A percentile compares a stretch with the other conserved stretches of the same genome.
These are phyloP conservation scores for Pseudogymnoascus sp. DNA, from an alignment of 2,329 filamentous ascomycete genomes.

Conservation along the genomic window DNA sequence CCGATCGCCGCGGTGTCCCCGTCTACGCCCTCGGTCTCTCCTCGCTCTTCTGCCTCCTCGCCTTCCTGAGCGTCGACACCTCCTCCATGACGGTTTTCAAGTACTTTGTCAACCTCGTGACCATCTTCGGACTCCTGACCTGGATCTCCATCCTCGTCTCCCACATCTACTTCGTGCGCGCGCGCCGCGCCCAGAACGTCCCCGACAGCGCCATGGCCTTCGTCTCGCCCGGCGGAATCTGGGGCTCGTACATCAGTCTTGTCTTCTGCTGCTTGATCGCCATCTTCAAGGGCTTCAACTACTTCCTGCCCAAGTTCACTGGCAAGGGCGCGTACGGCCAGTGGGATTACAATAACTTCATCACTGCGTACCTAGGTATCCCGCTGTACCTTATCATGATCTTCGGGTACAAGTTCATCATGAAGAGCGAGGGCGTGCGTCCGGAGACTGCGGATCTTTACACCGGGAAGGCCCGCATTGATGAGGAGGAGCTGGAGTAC, in stretches of 20 bases:
- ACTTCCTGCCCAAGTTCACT: conserved; percentile 46
- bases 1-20: conserved; percentile 49
- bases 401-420: conserved; percentile 43
- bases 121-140: conserved; percentile 26
- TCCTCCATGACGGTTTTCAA: conserved; percentile 56
- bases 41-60: conserved; percentile 51
- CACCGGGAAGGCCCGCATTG: conserved; percentile 49
- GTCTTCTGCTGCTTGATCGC: conserved; percentile 64
- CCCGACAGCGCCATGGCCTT: conserved; percentile 49
- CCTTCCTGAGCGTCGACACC: conserved; percentile 54
- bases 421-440: conserved; percentile 35
- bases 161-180: conserved; percentile 58
- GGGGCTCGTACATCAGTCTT: conserved; percentile 59
- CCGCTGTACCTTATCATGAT: conserved; percentile 52
- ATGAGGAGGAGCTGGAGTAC: conserved; percentile 44
- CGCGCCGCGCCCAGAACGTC: conserved; percentile 51
- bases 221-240: conserved; percentile 61
- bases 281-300: conserved; percentile 73
- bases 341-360: conserved; percentile 57
- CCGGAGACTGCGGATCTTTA: conserved; percentile 45
- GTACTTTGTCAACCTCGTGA: conserved; percentile 63
- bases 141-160: conserved; percentile 44
- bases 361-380: conserved; percentile 55
- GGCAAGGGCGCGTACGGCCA: conserved; percentile 32
- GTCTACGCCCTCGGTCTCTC: conserved; percentile 36